Percentiles rank a stretch among this genome's conserved stretches.
Conservation (phyloP, 75 land plant species). For the Pinus taeda region DNA sequence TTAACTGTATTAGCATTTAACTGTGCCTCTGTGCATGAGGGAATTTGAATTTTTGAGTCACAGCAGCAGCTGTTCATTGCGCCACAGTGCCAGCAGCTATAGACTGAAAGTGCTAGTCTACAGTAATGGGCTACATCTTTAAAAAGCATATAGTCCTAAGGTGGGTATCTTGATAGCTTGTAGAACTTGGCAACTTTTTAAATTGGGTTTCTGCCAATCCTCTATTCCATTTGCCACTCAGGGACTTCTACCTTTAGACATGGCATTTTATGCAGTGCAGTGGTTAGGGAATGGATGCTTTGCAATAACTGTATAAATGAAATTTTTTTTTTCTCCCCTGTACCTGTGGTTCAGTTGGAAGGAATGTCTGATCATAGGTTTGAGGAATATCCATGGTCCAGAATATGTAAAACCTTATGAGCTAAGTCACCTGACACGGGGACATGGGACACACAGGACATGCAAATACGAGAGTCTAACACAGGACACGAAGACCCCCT, state of each 20-base stretch:
- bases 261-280: conserved; percentile 23
- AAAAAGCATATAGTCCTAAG: conserved; percentile 24
- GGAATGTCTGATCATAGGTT: too few species aligned
- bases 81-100: background rate
- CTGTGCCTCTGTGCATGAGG: too few species aligned
- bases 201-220: conserved; percentile 29
- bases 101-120: conserved; percentile 35
- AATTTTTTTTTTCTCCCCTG: too few species aligned
- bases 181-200: conserved; percentile 19
- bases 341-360: too few species aligned
- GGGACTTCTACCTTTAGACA: conserved; percentile 37
- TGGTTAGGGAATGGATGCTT: conserved; percentile 7
- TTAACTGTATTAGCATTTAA: too few species aligned
- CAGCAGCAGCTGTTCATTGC: background rate
- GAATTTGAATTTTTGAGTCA: too few species aligned
- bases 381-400: too few species aligned
- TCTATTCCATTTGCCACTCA: conserved; percentile 44
- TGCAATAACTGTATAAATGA: background rate
- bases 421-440: too few species aligned
- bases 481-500: too few species aligned
- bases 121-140: conserved; percentile 39
- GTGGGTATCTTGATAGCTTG: conserved; percentile 16
- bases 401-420: too few species aligned
- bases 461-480: too few species aligned
- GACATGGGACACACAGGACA: too few species aligned